Base-by-base conservation (phyloP, 768 basidiomycete species). In the Termitomyces sp. region DNA sequence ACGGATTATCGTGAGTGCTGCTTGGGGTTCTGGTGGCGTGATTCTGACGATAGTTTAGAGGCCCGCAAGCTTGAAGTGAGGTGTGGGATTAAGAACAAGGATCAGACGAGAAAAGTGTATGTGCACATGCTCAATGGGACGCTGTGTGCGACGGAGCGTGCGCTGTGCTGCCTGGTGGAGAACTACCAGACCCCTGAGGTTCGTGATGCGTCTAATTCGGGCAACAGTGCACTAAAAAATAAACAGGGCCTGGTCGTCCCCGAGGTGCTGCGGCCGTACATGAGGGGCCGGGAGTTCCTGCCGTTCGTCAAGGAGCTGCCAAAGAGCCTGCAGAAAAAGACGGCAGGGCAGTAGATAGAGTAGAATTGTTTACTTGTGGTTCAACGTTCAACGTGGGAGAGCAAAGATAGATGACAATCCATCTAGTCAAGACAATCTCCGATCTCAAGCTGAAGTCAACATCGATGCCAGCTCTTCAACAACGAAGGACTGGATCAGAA, bases 51-150 rank as follows among this genome's bases (percentile, higher is more conserved):
- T 55, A 11, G 65, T 12, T 18, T 72, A 98, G 96, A 99, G 82
- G 89, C 89, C 68, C 86, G 97, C 70, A 84, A 92, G 60, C 83
- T 99, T 56, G 97, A 99, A 73, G 88, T 99, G 28, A 85, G 94
- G 48, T 94, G 94, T 70, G 97, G 97, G 9, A 79, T 96, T 73
- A 97, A 96, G 76, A 80, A 82, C 62, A 92, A 93, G 68, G 95
- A 95, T 35, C 94, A 98, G 70, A 81, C 91, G 55, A 85, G 91
- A 61, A 96, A 98, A 71, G 78, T 94, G 5, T 98, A 98, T 75
- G 96, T 97, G 5, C 97, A 99, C 80, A 99, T 99, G 97, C 78
- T 99, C 70, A 99, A 99, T 74, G 96, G 94, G 39, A 99, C 97
- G 3, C 83, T 99, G 49, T 97, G 95, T 68, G 97, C 97, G 1